These are phyloP conservation scores for Tricholoma terreum DNA, from an alignment of 768 basidiomycete species.

Conservation along the genomic window DNA sequence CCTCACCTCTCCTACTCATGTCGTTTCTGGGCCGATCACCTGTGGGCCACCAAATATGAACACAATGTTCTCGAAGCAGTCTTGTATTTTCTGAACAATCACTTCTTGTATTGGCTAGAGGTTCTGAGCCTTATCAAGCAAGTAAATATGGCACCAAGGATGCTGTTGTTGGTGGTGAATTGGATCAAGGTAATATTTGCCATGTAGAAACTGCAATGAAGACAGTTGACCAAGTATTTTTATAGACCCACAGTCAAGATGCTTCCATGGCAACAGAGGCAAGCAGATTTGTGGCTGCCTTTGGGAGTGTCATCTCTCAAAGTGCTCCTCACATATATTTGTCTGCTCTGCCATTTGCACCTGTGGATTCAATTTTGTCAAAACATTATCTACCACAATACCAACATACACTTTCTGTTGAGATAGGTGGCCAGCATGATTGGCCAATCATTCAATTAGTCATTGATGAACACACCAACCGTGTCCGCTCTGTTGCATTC, in stretches of 20 bases:
- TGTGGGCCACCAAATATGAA: neutral
- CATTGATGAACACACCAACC: neutral
- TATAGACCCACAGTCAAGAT: neutral
- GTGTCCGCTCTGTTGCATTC: neutral
- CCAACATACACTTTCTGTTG: neutral
- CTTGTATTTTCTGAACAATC: neutral
- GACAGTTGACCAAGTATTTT: too few species aligned
- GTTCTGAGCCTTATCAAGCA: constrained; percentile 8
- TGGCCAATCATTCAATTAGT: neutral
- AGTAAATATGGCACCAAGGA: neutral
- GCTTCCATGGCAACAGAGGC: neutral
- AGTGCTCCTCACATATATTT: constrained; percentile 1
- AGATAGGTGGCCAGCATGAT: neutral
- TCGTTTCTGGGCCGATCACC: constrained; percentile 9
- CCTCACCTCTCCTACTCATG: constrained; percentile 8
- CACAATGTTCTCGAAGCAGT: neutral
- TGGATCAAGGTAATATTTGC: neutral
- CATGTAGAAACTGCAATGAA: too few species aligned
- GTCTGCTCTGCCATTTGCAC: neutral
- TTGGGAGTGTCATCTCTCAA: neutral
- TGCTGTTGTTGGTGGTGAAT: neutral
- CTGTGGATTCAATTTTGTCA: neutral
- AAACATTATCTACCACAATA: neutral
- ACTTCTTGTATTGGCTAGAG: constrained; percentile 18
- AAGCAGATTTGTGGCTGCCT: neutral